Conservation (phyloP, 805 yeast species). For the Candida awuae region DNA sequence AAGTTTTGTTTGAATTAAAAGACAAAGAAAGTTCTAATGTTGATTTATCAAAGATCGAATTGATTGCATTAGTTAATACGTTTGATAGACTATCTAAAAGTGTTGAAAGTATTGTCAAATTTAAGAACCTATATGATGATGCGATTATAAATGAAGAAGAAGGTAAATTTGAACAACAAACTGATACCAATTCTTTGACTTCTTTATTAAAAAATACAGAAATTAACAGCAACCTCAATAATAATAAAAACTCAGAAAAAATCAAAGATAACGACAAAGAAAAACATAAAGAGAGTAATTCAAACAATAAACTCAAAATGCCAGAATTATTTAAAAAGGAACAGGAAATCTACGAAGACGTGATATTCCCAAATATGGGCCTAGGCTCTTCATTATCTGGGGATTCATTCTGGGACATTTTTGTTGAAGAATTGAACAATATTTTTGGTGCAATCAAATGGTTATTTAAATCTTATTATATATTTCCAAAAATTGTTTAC, state of each 20-base stretch:
- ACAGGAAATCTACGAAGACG: slow-evolving; percentile 18
- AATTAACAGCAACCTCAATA: neutral
- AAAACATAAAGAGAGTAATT: slow-evolving; percentile 1
- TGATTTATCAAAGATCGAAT: slow-evolving; percentile 60
- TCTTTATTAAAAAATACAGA: neutral
- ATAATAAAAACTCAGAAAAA: neutral
- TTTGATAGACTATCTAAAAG: slow-evolving; percentile 88
- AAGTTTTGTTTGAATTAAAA: slow-evolving; percentile 73
- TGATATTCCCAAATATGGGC: slow-evolving; percentile 17
- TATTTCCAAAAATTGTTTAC: slow-evolving; percentile 59
- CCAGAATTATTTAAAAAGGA: slow-evolving; percentile 21
- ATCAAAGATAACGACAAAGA: neutral
- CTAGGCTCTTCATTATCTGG: neutral
- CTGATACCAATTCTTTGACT: slow-evolving; percentile 1
- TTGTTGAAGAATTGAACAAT: slow-evolving; percentile 16
- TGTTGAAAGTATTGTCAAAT: slow-evolving; percentile 62
- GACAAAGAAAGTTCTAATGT: slow-evolving; percentile 33
- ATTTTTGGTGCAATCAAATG: slow-evolving; percentile 54
- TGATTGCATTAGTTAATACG: slow-evolving; percentile 86
- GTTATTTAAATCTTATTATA: slow-evolving; percentile 55
- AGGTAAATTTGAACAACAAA: slow-evolving; percentile 9
- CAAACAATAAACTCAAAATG: slow-evolving; percentile 3
- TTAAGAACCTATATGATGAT: slow-evolving; percentile 46
- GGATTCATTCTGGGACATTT: too few species aligned
- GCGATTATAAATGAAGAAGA: slow-evolving; percentile 23